A percentile compares a stretch with the other conserved stretches of the same genome.
These are phyloP conservation scores for Vitis labrusca DNA, from an alignment of 164 flowering plant species.

Conservation along the genomic window DNA sequence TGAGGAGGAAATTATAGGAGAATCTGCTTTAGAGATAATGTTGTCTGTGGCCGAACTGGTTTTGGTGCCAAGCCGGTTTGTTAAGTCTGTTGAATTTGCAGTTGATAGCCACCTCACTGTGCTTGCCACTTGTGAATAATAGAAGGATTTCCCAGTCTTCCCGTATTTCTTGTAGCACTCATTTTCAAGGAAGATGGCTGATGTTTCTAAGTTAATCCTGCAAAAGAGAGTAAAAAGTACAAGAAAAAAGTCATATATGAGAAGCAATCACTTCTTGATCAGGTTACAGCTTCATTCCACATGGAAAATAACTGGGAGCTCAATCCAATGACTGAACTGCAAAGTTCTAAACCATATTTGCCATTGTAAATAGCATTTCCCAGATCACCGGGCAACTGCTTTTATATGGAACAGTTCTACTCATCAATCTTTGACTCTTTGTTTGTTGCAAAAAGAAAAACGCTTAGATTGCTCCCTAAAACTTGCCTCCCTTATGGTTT, in stretches of 20 bases:
- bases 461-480: no score
- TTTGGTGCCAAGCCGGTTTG: conserved; percentile 35
- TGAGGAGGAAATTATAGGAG: conserved; percentile 8
- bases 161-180: conserved; percentile 79
- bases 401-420: no score
- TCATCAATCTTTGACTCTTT: no score
- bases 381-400: no score
- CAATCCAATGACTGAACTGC: no score
- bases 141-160: conserved; percentile 74
- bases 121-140: conserved; percentile 76
- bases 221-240: conserved; percentile 3
- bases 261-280: no score
- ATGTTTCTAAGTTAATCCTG: conserved; percentile 57
- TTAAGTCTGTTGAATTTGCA: conserved; percentile 37
- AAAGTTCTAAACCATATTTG: no score
- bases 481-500: no score
- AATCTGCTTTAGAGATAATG: conserved; percentile 3
- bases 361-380: no score
- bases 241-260: neutral
- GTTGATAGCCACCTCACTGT: conserved; percentile 78
- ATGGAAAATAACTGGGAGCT: no score
- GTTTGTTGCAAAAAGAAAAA: no score
- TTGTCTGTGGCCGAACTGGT: conserved; percentile 11
- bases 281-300: no score
- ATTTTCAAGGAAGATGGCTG: conserved; percentile 59